These are phyloP conservation scores for Phaeotremella skinneri DNA, from an alignment of 768 basidiomycete species.

Conservation along the genomic window DNA sequence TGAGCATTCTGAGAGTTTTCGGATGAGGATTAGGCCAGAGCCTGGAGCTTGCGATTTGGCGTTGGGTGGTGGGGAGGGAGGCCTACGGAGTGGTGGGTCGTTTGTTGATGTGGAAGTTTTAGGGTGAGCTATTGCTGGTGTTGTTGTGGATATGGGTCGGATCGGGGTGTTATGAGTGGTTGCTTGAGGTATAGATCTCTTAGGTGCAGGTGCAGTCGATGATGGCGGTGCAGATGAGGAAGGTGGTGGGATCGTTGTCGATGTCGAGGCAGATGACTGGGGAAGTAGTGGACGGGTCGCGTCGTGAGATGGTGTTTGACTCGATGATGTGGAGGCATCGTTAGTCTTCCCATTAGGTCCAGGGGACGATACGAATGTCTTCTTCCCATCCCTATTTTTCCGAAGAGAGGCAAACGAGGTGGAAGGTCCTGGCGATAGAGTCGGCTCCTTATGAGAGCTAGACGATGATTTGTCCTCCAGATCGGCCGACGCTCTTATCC, in stretches of 20 bases:
- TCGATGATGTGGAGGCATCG: background rate
- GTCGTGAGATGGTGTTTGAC: background rate
- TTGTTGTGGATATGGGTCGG: background rate
- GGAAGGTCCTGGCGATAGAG: background rate
- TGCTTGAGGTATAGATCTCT: background rate
- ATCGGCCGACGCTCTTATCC: no score
- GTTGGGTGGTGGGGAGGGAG: conserved; percentile 17
- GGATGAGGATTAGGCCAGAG: conserved; percentile 29
- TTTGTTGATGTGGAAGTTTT: background rate
- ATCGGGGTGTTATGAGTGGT: background rate
- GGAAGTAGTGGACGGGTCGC: background rate
- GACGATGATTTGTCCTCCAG: background rate
- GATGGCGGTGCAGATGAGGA: background rate
- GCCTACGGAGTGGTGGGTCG: background rate
- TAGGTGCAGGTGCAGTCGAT: background rate
- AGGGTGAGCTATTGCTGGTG: background rate
- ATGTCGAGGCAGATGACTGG: background rate
- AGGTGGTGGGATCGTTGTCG: background rate
- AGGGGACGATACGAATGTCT: conserved; percentile 1
- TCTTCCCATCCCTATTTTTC: conserved; percentile 7
- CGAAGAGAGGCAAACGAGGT: conserved; percentile 18
- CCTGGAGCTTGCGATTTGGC: conserved; percentile 27
- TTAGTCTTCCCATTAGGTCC: background rate
- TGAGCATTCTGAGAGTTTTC: conserved; percentile 13
- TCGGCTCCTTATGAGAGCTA: no score